These are phyloP conservation scores for Rhododendron williamsianum DNA, from an alignment of 148 eudicot genomes.

Conservation along the genomic window DNA sequence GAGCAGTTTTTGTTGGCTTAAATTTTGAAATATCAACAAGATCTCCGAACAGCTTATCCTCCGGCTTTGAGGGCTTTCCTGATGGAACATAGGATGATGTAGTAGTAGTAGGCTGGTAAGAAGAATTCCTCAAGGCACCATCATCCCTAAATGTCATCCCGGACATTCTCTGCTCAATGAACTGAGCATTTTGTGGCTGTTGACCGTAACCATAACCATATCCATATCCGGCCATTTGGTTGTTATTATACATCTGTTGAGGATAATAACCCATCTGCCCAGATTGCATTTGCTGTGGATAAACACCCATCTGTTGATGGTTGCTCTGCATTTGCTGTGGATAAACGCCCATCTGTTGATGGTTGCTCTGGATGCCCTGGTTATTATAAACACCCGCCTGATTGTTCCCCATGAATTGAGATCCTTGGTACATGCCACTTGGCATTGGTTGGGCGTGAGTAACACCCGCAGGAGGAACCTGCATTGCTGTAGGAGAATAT, in stretches of 20 bases:
- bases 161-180: slow-evolving; percentile 58
- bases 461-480: slow-evolving; percentile 21
- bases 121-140: slow-evolving; percentile 30
- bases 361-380: slow-evolving; percentile 16
- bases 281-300: slow-evolving; percentile 56
- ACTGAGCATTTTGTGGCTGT: slow-evolving; percentile 52
- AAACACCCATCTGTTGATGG: slow-evolving; percentile 42
- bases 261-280: slow-evolving; percentile 63
- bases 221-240: slow-evolving; percentile 62
- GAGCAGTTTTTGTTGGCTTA: slow-evolving; percentile 53
- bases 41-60: slow-evolving; percentile 93
- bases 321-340: slow-evolving; percentile 39
- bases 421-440: slow-evolving; percentile 44
- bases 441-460: slow-evolving; percentile 37
- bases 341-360: slow-evolving; percentile 43
- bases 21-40: slow-evolving; percentile 76
- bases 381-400: slow-evolving; percentile 44
- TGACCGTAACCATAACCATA: slow-evolving; percentile 38
- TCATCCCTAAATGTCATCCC: slow-evolving; percentile 55
- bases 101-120: slow-evolving; percentile 25
- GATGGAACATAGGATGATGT: slow-evolving; percentile 35
- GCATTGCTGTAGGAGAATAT: slow-evolving; percentile 36
- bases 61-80: slow-evolving; percentile 62
- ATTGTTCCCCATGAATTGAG: slow-evolving; percentile 31
- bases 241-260: slow-evolving; percentile 54